These are phyloP conservation scores for Penicillium tannophilum DNA, from an alignment of 495 filamentous ascomycete genomes.

Conservation along the genomic window DNA sequence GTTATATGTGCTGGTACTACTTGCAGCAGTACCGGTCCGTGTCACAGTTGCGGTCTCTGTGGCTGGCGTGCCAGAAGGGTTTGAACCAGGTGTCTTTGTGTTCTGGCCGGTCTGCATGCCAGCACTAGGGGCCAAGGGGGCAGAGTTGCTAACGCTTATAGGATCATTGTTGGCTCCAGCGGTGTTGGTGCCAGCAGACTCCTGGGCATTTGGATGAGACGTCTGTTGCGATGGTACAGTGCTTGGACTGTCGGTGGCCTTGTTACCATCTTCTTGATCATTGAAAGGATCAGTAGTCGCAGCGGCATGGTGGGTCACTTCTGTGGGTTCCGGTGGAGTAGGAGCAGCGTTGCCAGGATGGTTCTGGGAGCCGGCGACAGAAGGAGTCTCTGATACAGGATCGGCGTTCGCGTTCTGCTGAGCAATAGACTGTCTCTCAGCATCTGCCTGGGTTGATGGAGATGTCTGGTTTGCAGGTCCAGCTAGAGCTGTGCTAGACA, in stretches of 20 bases:
- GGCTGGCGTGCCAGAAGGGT: background rate
- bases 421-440: constrained; percentile 12
- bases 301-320: constrained; percentile 4
- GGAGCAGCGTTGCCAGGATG: constrained; percentile 1
- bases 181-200: background rate
- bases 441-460: constrained; percentile 14
- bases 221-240: constrained; percentile 1
- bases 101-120: constrained; percentile 1
- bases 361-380: constrained; percentile 3
- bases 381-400: constrained; percentile 1
- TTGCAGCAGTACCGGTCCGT: constrained; percentile 6
- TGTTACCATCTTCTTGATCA: background rate
- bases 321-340: background rate
- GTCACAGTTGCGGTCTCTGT: constrained; percentile 6
- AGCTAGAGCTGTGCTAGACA: constrained; percentile 35
- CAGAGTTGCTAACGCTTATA: background rate
- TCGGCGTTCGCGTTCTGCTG: constrained; percentile 6
- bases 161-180: constrained; percentile 4
- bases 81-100: background rate
- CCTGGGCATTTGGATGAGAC: background rate
- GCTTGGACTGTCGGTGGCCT: background rate
- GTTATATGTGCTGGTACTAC: constrained; percentile 6
- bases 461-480: constrained; percentile 22
- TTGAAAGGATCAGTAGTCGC: constrained; percentile 1
- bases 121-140: background rate